Percentiles rank a stretch among this genome's conserved stretches.
phyloP scores from a whole-genome alignment of 1,284 basidiomycete genomes.

The Irpex sp. region DNA sequence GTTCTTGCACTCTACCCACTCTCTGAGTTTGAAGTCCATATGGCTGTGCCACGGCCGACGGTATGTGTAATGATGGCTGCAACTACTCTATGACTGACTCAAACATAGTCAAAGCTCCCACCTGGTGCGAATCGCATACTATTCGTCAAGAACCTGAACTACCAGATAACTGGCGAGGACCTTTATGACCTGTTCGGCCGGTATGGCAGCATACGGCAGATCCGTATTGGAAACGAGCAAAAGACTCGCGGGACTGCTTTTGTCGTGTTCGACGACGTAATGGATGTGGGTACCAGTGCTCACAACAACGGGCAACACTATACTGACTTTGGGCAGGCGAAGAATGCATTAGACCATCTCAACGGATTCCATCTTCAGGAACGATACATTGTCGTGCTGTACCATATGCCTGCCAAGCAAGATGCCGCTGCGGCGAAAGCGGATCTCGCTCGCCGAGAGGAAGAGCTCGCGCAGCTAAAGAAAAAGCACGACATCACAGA shows the following conservation, averaged over 20 bases:
- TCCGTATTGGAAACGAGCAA: slow-evolving; percentile 86
- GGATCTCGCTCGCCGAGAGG: slow-evolving; percentile 87
- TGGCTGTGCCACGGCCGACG: slow-evolving; percentile 62
- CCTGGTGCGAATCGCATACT: slow-evolving; percentile 82
- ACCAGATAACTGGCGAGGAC: slow-evolving; percentile 91
- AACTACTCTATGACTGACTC: slow-evolving; percentile 1
- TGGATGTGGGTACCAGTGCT: slow-evolving; percentile 61
- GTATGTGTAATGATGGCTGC: slow-evolving; percentile 31
- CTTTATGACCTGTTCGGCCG: slow-evolving; percentile 97
- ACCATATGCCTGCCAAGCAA: slow-evolving; percentile 95
- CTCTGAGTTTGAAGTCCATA: slow-evolving; percentile 23
- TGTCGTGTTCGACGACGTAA: slow-evolving; percentile 86
- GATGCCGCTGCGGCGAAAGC: slow-evolving; percentile 90
- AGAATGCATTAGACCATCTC: slow-evolving; percentile 92
- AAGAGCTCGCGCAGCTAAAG: slow-evolving; percentile 86
- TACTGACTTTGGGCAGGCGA: slow-evolving; percentile 58
- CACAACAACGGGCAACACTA: slow-evolving; percentile 3
- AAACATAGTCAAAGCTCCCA: slow-evolving; percentile 68
- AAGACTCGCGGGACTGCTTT: slow-evolving; percentile 97
- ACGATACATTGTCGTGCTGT: slow-evolving; percentile 95
- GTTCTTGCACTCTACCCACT: neutral
- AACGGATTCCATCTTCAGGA: slow-evolving; percentile 99
- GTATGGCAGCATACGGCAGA: slow-evolving; percentile 95
- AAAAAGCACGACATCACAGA: slow-evolving; percentile 73
- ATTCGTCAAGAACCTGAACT: slow-evolving; percentile 90